A percentile compares a stretch with the other conserved stretches of the same genome.
These are phyloP conservation scores for Linderina pennispora DNA, from an alignment of 192 early-diverging fungal species.

Conservation along the genomic window DNA sequence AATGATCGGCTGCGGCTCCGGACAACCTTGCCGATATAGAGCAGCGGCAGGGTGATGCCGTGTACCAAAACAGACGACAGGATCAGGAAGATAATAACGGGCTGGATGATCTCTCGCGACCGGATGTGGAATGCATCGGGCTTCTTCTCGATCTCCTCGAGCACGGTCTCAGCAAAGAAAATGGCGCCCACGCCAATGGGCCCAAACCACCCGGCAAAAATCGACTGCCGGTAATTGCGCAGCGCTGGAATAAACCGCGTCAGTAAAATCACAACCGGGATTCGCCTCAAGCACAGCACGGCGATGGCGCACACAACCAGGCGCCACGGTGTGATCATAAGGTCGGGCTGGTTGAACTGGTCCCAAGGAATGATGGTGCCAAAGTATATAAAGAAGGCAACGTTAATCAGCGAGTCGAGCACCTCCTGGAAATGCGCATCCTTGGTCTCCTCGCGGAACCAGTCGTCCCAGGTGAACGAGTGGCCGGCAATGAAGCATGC, in stretches of 20 bases:
- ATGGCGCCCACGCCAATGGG: slow-evolving; percentile 74
- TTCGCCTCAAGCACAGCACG: slow-evolving; percentile 65
- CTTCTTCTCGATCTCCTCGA: slow-evolving; percentile 40
- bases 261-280: slow-evolving; percentile 65
- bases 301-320: slow-evolving; percentile 62
- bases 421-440: slow-evolving; percentile 90
- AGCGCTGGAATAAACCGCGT: slow-evolving; percentile 65
- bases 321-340: slow-evolving; percentile 62
- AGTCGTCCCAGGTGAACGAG: slow-evolving; percentile 85
- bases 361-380: slow-evolving; percentile 74
- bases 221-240: slow-evolving; percentile 64
- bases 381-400: slow-evolving; percentile 86
- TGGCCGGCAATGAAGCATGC: slow-evolving; percentile 75
- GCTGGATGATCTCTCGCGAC: slow-evolving; percentile 43
- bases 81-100: slow-evolving; percentile 71
- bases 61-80: slow-evolving; percentile 83
- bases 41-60: slow-evolving; percentile 72
- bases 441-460: slow-evolving; percentile 82
- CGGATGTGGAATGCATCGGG: slow-evolving; percentile 29
- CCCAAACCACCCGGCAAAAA: slow-evolving; percentile 90
- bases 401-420: slow-evolving; percentile 84
- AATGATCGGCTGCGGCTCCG: slow-evolving; percentile 36
- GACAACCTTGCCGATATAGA: slow-evolving; percentile 61
- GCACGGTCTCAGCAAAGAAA: slow-evolving; percentile 51
- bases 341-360: slow-evolving; percentile 55